phyloP scores from a whole-genome alignment of 2,329 filamentous ascomycete species.

The Sclerotinia trifoliorum region DNA sequence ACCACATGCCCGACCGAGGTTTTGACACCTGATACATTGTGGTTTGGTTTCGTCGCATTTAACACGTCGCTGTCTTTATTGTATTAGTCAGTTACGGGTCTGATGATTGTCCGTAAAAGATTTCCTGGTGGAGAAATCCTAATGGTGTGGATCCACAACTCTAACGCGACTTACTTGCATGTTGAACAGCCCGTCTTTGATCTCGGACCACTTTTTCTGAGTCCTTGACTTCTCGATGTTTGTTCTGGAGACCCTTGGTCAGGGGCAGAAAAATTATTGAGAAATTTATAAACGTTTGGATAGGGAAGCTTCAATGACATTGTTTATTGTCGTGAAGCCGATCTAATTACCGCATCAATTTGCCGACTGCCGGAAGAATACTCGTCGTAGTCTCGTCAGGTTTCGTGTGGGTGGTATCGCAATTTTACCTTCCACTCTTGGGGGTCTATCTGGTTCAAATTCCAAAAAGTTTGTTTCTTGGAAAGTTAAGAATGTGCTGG shows the following conservation, averaged over 20 bases:
- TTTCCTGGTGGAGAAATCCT: slow-evolving; percentile 14
- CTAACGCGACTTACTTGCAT: slow-evolving; percentile 37
- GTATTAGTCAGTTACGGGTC: slow-evolving; percentile 26
- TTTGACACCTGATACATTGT: slow-evolving; percentile 39
- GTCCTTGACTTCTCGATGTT: slow-evolving; percentile 38
- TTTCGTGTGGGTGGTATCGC: slow-evolving; percentile 17
- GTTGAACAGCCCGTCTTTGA: slow-evolving; percentile 40
- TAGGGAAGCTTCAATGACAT: slow-evolving; percentile 40
- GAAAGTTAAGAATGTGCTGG: not conserved
- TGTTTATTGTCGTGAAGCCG: slow-evolving; percentile 29
- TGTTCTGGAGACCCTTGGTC: slow-evolving; percentile 38
- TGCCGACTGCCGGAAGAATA: slow-evolving; percentile 19
- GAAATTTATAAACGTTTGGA: slow-evolving; percentile 41
- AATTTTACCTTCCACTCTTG: slow-evolving; percentile 11
- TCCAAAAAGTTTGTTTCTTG: slow-evolving; percentile 8
- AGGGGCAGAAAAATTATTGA: slow-evolving; percentile 39
- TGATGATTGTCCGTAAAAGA: slow-evolving; percentile 9
- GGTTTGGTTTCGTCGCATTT: slow-evolving; percentile 41
- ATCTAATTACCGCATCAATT: slow-evolving; percentile 26
- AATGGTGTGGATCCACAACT: slow-evolving; percentile 12
- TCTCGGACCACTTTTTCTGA: slow-evolving; percentile 39
- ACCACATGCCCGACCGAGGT: slow-evolving; percentile 40
- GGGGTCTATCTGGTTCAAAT: slow-evolving; percentile 8
- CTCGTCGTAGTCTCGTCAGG: slow-evolving; percentile 8
- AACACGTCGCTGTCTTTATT: slow-evolving; percentile 38